Evolutionary conservation across 495 filamentous ascomycete genomes (phyloP), one percentile per base, ranked within the genome.

Genomic region (Friedmanniomyces endolithicus): DNA sequence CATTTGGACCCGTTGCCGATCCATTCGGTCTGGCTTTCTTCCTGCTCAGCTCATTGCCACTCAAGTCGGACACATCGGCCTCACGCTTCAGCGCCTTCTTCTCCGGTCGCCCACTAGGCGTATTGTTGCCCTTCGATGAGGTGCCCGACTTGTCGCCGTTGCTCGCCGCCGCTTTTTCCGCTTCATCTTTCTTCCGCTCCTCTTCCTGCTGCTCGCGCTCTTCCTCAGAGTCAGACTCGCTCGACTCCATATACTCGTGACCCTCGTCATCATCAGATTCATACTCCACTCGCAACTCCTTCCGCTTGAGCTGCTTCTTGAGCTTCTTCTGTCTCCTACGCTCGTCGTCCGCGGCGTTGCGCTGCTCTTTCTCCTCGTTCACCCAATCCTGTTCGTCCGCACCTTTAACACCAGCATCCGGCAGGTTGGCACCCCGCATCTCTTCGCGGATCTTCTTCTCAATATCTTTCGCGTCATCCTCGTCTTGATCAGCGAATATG

Each of bases 11-110:
- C 63, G n/a, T 49, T 3, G 20, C 20, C 39, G 56, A 80, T 75
- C 54, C 54, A 29, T 62, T 59, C 22, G 55, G 50, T 52, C 79
- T 80, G 65, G 82, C 87, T 71, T 92, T 94, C 77, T 94, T 95
- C 74, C 95, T 94, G 40, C 86, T 86, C 22, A 81, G 78, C 64
- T 98, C 92, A 57, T 85, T 90, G 47, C 88, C 94, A 70, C 87
- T 94, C 17, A 86, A 84, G 63, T 96, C 84, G 12, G 92, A 96
- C 19, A 82, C 75, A 60, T 87, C 82, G 7, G 90, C 90, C 20
- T 84, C 74, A 17, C 92, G 82, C 70, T 96, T 97, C 45, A 90
- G 80, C 46, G 75, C 9, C 66, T 61, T 44, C 62, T 67, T 70
- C 88, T 86, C 71, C 85, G 87, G n/a, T 74, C 62, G 45, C 44